A percentile compares a stretch with the other conserved stretches of the same genome.
These are phyloP conservation scores for Cyclotella cryptica DNA, from an alignment of 108 stramenopile species.

Conservation along the genomic window DNA sequence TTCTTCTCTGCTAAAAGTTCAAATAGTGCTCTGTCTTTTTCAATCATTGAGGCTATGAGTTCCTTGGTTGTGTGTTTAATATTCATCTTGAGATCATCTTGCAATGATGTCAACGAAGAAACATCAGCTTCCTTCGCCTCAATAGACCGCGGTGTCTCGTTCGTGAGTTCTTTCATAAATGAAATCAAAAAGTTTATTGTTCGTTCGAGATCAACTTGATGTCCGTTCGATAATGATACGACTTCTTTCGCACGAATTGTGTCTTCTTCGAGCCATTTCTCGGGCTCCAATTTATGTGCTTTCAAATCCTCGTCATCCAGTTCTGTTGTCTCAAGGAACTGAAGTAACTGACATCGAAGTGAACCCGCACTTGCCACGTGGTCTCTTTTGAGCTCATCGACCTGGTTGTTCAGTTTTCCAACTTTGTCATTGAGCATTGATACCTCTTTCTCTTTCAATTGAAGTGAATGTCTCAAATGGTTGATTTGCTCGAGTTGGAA, in stretches of 20 bases:
- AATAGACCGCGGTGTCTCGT: background rate
- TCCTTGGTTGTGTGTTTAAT: no score
- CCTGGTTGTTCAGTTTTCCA: background rate
- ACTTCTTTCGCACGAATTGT: background rate
- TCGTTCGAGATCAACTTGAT: background rate
- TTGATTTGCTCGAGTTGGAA: background rate
- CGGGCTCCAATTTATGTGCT: background rate
- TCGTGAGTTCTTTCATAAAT: background rate
- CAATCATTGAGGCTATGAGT: no score
- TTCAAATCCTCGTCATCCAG: background rate
- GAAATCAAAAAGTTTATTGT: background rate
- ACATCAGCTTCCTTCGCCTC: slow-evolving; percentile 18
- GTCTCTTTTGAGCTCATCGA: background rate
- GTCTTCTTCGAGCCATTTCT: background rate
- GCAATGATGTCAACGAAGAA: background rate
- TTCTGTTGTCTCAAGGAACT: slow-evolving; percentile 6
- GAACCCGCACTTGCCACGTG: background rate
- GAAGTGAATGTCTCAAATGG: background rate
- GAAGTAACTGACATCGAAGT: background rate
- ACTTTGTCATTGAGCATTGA: background rate
- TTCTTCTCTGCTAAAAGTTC: no score
- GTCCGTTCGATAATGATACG: background rate
- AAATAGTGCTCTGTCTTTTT: no score
- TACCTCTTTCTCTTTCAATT: background rate
- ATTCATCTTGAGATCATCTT: slow-evolving; percentile 1